Conservation (phyloP, 495 filamentous ascomycete genomes). For the Xylaria intraflava region DNA sequence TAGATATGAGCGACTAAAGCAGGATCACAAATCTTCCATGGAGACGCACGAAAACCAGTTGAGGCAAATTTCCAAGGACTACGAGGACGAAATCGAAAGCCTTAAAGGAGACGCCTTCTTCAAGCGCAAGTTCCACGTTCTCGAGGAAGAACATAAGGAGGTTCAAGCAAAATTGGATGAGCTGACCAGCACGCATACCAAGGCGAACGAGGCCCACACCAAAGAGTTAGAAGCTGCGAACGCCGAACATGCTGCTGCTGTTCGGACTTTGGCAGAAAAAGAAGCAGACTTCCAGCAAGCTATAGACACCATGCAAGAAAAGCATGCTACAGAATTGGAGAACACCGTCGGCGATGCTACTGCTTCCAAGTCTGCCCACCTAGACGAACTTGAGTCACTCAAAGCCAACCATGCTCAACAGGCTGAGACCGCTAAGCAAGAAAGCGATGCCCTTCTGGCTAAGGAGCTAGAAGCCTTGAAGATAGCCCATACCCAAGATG, state of each 20-base stretch:
- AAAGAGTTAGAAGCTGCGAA: conserved; percentile 34
- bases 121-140: conserved; percentile 46
- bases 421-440: conserved; percentile 35
- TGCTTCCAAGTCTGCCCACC: conserved; percentile 29
- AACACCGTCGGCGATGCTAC: conserved; percentile 33
- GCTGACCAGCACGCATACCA: conserved; percentile 32
- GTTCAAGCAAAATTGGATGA: conserved; percentile 24
- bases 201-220: conserved; percentile 29
- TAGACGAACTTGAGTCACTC: conserved; percentile 35
- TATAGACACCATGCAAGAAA: conserved; percentile 38
- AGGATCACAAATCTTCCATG: conserved; percentile 36
- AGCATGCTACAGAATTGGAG: conserved; percentile 41
- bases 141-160: conserved; percentile 42
- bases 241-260: conserved; percentile 27
- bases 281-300: conserved; percentile 37
- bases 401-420: conserved; percentile 44
- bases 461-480: conserved; percentile 38
- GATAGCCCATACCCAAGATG: conserved; percentile 31
- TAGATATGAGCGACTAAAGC: conserved; percentile 38
- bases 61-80: conserved; percentile 45
- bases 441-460: conserved; percentile 31
- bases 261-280: conserved; percentile 33
- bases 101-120: conserved; percentile 50
- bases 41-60: conserved; percentile 46
- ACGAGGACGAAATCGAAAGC: conserved; percentile 50